Percentiles rank a stretch among this genome's conserved stretches.
These are phyloP conservation scores for Coemansia sp. DNA, from an alignment of 192 early-diverging fungal species.

Conservation along the genomic window DNA sequence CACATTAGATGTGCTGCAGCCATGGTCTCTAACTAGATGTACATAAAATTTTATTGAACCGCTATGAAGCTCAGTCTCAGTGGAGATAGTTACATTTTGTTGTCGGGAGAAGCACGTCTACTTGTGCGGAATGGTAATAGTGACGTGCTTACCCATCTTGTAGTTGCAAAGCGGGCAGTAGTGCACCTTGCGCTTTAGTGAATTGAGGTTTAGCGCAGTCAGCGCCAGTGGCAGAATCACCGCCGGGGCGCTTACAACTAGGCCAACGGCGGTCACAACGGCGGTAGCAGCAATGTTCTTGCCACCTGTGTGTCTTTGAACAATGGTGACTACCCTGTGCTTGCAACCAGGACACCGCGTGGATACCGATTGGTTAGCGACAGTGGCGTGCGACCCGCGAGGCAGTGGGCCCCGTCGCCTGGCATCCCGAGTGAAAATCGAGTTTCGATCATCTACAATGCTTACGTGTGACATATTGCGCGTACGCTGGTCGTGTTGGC, in stretches of 20 bases:
- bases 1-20: not conserved
- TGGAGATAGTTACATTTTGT: slow-evolving; percentile 4
- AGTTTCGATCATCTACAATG: slow-evolving; percentile 34
- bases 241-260: slow-evolving; percentile 40
- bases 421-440: slow-evolving; percentile 32
- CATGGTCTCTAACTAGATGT: not conserved
- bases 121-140: slow-evolving; percentile 40
- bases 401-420: slow-evolving; percentile 22
- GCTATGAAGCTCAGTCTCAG: not conserved
- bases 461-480: slow-evolving; percentile 27
- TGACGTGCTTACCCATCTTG: slow-evolving; percentile 49
- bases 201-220: slow-evolving; percentile 38
- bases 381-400: slow-evolving; percentile 33
- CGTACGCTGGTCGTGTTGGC: slow-evolving; percentile 9
- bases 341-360: slow-evolving; percentile 41
- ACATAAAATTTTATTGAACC: not conserved
- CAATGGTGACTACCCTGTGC: slow-evolving; percentile 34
- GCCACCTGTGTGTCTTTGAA: slow-evolving; percentile 39
- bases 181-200: slow-evolving; percentile 50
- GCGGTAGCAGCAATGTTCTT: slow-evolving; percentile 50
- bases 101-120: not conserved
- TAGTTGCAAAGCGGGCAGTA: slow-evolving; percentile 51
- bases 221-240: slow-evolving; percentile 47
- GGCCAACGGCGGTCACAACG: slow-evolving; percentile 33
- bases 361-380: slow-evolving; percentile 26